Conservation (phyloP, 164 flowering plant species). For the Magnolia sinica region DNA sequence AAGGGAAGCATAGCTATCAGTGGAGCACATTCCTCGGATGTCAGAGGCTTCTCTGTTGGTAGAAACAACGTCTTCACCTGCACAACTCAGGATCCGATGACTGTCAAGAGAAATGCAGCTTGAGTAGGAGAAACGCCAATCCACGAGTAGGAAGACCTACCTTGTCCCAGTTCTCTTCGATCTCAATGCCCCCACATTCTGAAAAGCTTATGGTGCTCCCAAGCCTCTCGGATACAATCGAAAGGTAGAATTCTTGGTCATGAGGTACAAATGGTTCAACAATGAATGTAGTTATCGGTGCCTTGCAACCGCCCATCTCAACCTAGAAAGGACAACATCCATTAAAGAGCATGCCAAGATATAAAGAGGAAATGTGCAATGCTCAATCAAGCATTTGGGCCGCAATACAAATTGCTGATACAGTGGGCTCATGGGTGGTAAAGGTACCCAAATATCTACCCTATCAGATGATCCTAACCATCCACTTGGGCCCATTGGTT, state of each 20-base stretch:
- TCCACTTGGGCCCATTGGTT: neutral
- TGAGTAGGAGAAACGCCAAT: neutral
- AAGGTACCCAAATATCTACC: no score
- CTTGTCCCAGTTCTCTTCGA: constrained; percentile 99
- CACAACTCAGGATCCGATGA: constrained; percentile 4
- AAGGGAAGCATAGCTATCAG: constrained; percentile 82
- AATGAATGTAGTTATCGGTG: constrained; percentile 86
- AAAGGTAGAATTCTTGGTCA: constrained; percentile 75
- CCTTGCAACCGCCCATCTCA: constrained; percentile 96
- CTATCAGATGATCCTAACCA: neutral
- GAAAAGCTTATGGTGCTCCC: constrained; percentile 85
- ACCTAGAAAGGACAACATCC: constrained; percentile 39
- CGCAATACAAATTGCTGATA: neutral
- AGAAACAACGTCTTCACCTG: constrained; percentile 80
- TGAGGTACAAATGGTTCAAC: constrained; percentile 93
- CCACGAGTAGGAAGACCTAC: constrained; percentile 23
- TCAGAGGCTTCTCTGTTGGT: constrained; percentile 64
- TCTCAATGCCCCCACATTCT: constrained; percentile 95
- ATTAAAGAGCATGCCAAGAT: neutral
- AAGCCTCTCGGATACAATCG: constrained; percentile 82
- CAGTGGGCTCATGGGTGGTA: neutral
- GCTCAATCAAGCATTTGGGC: neutral
- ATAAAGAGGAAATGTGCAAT: neutral
- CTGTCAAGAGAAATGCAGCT: neutral
- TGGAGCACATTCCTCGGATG: constrained; percentile 69